These are phyloP conservation scores for Erigeron philadelphicus DNA, from an alignment of 140 eudicot genomes.

Conservation along the genomic window DNA sequence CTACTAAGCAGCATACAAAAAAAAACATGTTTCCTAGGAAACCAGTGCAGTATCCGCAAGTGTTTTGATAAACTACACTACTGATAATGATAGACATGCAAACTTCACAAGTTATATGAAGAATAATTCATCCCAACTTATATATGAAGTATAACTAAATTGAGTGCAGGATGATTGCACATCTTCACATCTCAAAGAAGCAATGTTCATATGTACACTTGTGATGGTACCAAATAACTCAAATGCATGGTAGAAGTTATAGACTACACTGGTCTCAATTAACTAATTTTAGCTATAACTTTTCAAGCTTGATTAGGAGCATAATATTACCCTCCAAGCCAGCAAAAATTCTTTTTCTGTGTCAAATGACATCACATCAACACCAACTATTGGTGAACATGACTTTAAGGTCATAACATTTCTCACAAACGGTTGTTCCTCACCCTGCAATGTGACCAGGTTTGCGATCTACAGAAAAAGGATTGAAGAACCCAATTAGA, in stretches of 20 bases:
- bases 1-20: neutral
- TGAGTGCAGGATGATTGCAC: neutral
- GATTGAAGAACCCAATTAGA: conserved; percentile 18
- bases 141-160: neutral
- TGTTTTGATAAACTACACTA: neutral
- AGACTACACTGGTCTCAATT: neutral
- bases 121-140: neutral
- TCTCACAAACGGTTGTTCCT: conserved; percentile 75
- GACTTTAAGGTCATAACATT: conserved; percentile 94
- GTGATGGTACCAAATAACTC: neutral
- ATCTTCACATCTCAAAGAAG: neutral
- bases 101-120: neutral
- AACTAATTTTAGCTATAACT: too few relatives aligned
- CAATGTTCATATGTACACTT: neutral
- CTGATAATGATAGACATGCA: neutral
- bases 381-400: conserved; percentile 94
- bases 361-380: conserved; percentile 95
- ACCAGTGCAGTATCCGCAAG: neutral
- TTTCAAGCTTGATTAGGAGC: neutral
- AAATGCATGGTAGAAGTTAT: neutral
- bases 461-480: conserved; percentile 67
- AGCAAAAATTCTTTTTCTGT: conserved; percentile 81
- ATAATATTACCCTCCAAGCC: conserved; percentile 87
- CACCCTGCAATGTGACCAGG: conserved; percentile 89
- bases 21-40: neutral